Evolutionary conservation across 2,329 filamentous ascomycete genomes (phyloP).

Genomic region (Colletotrichum paranaense): DNA sequence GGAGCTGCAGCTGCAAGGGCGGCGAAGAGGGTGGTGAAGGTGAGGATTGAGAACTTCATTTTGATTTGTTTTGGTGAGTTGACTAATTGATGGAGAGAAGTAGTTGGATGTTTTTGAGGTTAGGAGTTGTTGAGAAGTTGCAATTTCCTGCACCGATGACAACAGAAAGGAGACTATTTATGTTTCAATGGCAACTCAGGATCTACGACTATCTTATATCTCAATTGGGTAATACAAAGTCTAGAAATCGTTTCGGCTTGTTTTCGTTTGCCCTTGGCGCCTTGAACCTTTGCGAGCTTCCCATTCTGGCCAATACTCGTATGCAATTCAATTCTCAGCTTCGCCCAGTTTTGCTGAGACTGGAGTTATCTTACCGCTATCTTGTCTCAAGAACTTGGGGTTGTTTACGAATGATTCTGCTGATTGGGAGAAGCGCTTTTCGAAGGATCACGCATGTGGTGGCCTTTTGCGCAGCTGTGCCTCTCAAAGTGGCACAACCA

Average conservation of each 20-base stretch:
- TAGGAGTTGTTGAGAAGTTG: background rate
- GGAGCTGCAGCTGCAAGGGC: constrained; percentile 2
- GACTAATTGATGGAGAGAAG: too few species aligned
- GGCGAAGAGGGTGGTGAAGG: constrained; percentile 1
- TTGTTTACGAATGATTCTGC: background rate
- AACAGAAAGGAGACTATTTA: background rate
- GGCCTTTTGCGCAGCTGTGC: background rate
- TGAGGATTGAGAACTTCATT: constrained; percentile 24
- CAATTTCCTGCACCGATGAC: background rate
- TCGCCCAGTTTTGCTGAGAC: background rate
- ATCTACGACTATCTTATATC: background rate
- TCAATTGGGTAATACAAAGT: background rate
- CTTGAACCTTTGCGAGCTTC: background rate
- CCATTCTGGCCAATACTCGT: background rate
- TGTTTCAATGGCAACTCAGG: background rate
- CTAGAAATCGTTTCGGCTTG: background rate
- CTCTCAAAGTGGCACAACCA: background rate
- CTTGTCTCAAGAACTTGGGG: background rate
- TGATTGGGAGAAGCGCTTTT: background rate
- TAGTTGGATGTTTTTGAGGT: background rate
- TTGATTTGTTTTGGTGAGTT: background rate
- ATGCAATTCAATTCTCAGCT: background rate
- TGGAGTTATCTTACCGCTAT: background rate
- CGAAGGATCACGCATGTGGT: background rate
- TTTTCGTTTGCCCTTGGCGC: too few species aligned